Evolutionary conservation across 768 basidiomycete species (phyloP).

Genomic region (Lentinula edodes): DNA sequence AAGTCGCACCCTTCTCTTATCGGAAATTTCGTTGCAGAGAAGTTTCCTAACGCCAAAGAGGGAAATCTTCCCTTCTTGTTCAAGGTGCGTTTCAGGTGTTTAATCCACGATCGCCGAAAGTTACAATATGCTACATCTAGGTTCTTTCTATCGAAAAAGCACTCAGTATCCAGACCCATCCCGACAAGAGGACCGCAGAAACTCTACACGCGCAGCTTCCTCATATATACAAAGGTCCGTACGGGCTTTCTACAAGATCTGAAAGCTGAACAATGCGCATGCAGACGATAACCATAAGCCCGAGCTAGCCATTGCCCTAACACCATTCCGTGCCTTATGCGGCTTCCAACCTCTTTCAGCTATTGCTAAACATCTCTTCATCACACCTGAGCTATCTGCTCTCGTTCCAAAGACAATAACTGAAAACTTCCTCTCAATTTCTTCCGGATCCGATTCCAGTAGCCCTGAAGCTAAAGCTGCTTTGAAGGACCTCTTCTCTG

Average conservation of each 20-base stretch:
- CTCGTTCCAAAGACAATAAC: slow-evolving; percentile 60
- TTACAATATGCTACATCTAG: slow-evolving; percentile 3
- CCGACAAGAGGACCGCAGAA: slow-evolving; percentile 79
- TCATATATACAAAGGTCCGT: slow-evolving; percentile 85
- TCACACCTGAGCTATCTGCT: slow-evolving; percentile 70
- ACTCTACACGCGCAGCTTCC: slow-evolving; percentile 62
- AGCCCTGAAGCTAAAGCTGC: slow-evolving; percentile 49
- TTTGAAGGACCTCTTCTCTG: slow-evolving; percentile 73
- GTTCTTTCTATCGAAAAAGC: slow-evolving; percentile 87
- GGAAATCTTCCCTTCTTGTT: slow-evolving; percentile 88
- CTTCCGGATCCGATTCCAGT: slow-evolving; percentile 34
- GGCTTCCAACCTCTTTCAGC: slow-evolving; percentile 81
- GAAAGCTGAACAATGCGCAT: neutral
- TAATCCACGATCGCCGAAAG: neutral
- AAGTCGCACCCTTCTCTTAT: slow-evolving; percentile 64
- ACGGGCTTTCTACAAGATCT: neutral
- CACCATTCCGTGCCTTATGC: slow-evolving; percentile 85
- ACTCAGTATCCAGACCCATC: slow-evolving; percentile 84
- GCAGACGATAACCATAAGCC: slow-evolving; percentile 96
- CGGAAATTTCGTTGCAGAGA: slow-evolving; percentile 47
- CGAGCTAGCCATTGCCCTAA: slow-evolving; percentile 97
- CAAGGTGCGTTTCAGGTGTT: slow-evolving; percentile 33
- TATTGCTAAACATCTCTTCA: slow-evolving; percentile 61
- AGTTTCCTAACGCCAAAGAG: slow-evolving; percentile 42
- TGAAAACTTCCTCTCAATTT: slow-evolving; percentile 43